These are phyloP conservation scores for Tylopilus vinaceipallidus DNA, from an alignment of 768 basidiomycete genomes.

Conservation along the genomic window DNA sequence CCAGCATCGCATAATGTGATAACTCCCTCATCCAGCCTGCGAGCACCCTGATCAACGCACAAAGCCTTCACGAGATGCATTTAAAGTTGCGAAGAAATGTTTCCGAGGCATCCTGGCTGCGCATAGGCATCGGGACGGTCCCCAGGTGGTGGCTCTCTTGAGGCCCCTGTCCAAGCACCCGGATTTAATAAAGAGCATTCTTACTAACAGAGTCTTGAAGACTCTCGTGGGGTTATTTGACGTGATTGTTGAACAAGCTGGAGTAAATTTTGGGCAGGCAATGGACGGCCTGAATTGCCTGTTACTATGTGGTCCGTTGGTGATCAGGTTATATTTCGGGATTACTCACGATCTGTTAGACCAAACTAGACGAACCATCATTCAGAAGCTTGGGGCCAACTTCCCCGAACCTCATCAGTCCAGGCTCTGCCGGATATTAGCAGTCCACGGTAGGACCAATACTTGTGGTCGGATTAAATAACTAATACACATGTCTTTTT, in stretches of 20 bases:
- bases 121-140: slow-evolving; percentile 18
- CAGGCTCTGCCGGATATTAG: slow-evolving; percentile 17
- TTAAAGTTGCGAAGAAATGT: slow-evolving; percentile 16
- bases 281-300: slow-evolving; percentile 22
- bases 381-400: neutral
- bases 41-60: neutral
- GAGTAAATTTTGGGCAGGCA: slow-evolving; percentile 14
- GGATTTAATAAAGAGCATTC: slow-evolving; percentile 12
- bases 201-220: slow-evolving; percentile 11
- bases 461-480: neutral
- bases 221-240: slow-evolving; percentile 17
- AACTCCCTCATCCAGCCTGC: slow-evolving; percentile 3
- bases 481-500: neutral
- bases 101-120: slow-evolving; percentile 8
- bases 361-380: too few species aligned
- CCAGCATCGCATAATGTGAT: neutral
- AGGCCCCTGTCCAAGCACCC: slow-evolving; percentile 19
- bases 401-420: too few species aligned
- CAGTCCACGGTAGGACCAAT: slow-evolving; percentile 8
- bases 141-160: slow-evolving; percentile 23
- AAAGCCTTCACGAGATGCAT: neutral
- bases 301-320: slow-evolving; percentile 13
- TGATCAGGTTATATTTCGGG: neutral
- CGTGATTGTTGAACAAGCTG: neutral
- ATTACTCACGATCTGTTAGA: slow-evolving; percentile 1